These are phyloP conservation scores for Leishmania mexicana DNA, from an alignment of 208 protist genomes.

Conservation along the genomic window DNA sequence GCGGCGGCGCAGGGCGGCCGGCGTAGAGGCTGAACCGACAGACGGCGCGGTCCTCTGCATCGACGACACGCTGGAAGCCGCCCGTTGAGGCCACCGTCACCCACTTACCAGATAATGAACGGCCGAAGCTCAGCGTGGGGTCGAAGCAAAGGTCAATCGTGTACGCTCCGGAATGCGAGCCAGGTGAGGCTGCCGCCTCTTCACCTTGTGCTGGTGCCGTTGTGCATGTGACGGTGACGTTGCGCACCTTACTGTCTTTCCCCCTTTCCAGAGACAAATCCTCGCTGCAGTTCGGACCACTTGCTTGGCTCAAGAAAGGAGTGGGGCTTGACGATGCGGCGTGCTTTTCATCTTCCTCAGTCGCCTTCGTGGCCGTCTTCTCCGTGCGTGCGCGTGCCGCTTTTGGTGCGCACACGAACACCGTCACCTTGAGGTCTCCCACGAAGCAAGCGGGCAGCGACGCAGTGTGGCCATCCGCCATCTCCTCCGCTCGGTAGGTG, in stretches of 20 bases:
- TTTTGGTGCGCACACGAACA: slow-evolving; percentile 27
- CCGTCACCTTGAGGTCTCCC: slow-evolving; percentile 31
- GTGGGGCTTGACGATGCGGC: neutral
- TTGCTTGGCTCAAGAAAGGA: neutral
- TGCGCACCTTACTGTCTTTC: slow-evolving; percentile 36
- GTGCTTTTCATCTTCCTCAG: neutral
- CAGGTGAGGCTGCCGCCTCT: neutral
- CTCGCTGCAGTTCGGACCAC: neutral
- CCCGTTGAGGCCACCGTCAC: slow-evolving; percentile 51
- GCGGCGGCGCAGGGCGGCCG: slow-evolving; percentile 39
- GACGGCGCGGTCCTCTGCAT: slow-evolving; percentile 26
- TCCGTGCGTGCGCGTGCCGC: slow-evolving; percentile 33
- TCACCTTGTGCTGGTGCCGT: neutral
- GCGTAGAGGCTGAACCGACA: slow-evolving; percentile 61
- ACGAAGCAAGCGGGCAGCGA: slow-evolving; percentile 28
- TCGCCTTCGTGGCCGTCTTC: neutral
- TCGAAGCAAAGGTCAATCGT: slow-evolving; percentile 52
- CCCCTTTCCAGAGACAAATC: slow-evolving; percentile 5
- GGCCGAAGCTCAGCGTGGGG: slow-evolving; percentile 48
- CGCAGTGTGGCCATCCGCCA: slow-evolving; percentile 24
- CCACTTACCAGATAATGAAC: slow-evolving; percentile 60
- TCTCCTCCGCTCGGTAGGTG: slow-evolving; percentile 8
- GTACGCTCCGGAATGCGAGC: slow-evolving; percentile 15
- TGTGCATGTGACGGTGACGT: slow-evolving; percentile 31
- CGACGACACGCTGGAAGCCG: slow-evolving; percentile 52